Conservation (phyloP, 164 flowering plant genomes). For the Chimonanthus salicifolius region DNA sequence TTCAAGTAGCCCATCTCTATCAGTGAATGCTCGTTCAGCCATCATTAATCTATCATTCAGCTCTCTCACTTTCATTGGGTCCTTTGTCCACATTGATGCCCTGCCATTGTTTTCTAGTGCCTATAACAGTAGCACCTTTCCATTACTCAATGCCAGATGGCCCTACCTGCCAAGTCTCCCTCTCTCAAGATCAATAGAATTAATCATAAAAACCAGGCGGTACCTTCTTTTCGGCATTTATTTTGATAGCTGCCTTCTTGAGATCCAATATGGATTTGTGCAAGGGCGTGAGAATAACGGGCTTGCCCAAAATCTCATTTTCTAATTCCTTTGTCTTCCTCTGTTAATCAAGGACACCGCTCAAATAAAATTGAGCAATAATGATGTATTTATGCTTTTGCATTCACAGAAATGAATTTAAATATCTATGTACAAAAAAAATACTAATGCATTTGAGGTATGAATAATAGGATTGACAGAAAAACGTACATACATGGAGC, state of each 20-base stretch:
- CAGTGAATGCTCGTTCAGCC: conserved; percentile 78
- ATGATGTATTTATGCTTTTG: neutral
- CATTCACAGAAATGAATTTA: neutral
- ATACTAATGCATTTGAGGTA: no score
- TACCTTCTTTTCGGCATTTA: conserved; percentile 45
- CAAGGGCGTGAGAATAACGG: conserved; percentile 40
- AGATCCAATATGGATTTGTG: conserved; percentile 55
- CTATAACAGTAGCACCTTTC: conserved; percentile 17
- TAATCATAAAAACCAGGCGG: neutral
- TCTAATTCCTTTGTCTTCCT: conserved; percentile 37
- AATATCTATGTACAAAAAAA: neutral
- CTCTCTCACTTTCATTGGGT: conserved; percentile 40
- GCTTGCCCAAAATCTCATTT: conserved; percentile 22
- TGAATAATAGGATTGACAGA: neutral
- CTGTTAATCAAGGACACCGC: conserved; percentile 25
- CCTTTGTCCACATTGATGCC: conserved; percentile 29
- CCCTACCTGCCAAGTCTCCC: neutral
- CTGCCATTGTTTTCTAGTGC: conserved; percentile 35
- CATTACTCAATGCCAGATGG: neutral
- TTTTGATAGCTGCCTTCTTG: conserved; percentile 42
- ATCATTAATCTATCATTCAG: conserved; percentile 69
- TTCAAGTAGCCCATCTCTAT: conserved; percentile 51
- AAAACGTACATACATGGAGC: conserved; percentile 44
- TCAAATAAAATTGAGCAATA: neutral
- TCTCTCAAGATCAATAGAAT: neutral